These are phyloP conservation scores for Paratinospora sagittata DNA, from an alignment of 164 flowering plant species.

Conservation along the genomic window DNA sequence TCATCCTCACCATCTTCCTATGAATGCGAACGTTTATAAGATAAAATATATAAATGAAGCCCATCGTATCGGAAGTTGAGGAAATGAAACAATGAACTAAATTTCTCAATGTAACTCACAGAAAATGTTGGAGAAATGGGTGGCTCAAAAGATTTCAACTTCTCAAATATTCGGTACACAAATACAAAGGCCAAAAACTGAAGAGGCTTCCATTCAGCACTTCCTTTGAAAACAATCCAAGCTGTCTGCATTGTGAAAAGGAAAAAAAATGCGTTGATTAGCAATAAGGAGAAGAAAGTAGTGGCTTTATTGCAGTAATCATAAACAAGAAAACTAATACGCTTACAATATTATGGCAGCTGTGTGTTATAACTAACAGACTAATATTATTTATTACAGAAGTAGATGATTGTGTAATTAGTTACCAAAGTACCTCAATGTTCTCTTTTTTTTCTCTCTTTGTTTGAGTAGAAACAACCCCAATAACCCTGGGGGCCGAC, in stretches of 20 bases:
- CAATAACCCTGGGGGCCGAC: not conserved
- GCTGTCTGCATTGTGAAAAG: slow-evolving; percentile 54
- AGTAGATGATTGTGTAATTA: not conserved
- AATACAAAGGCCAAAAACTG: slow-evolving; percentile 77
- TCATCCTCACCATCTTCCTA: slow-evolving; percentile 98
- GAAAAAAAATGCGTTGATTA: slow-evolving; percentile 1
- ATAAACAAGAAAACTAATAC: not conserved
- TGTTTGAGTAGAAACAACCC: too few species aligned
- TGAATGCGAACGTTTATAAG: slow-evolving; percentile 11
- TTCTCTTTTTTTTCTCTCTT: not conserved
- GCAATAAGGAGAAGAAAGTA: not conserved
- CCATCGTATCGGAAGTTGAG: not conserved
- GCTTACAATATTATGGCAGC: not conserved
- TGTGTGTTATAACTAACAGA: not conserved
- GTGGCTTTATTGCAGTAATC: not conserved
- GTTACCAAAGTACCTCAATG: not conserved
- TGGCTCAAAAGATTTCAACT: slow-evolving; percentile 76
- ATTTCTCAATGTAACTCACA: slow-evolving; percentile 37
- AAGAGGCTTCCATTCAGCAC: slow-evolving; percentile 86
- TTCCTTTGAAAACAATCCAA: slow-evolving; percentile 64
- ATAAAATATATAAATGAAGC: not conserved
- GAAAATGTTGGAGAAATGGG: slow-evolving; percentile 60
- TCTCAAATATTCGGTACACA: slow-evolving; percentile 92
- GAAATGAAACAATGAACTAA: not conserved
- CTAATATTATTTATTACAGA: not conserved